These are phyloP conservation scores for Neonectria magnoliae DNA, from an alignment of 2,329 filamentous ascomycete genomes.

Conservation along the genomic window DNA sequence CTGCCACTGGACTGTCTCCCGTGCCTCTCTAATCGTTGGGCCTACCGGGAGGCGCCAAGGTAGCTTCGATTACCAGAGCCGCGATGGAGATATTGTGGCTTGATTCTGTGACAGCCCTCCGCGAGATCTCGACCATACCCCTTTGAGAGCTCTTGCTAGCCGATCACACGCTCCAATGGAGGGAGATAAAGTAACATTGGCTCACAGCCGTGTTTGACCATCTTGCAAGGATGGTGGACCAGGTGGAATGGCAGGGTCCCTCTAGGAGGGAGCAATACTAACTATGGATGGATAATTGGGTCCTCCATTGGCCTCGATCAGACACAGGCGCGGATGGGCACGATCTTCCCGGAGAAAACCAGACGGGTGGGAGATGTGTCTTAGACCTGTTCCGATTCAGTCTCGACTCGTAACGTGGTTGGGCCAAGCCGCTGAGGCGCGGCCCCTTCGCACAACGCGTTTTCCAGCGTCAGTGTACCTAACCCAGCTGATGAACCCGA, in stretches of 20 bases:
- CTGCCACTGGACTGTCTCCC: conserved; percentile 18
- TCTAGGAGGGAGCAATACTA: not conserved
- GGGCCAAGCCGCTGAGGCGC: conserved; percentile 5
- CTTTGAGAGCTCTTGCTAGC: not conserved
- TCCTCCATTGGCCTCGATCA: conserved; percentile 10
- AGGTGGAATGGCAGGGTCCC: conserved; percentile 9
- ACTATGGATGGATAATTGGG: not conserved
- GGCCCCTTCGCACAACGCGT: not conserved
- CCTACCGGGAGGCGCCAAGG: conserved; percentile 21
- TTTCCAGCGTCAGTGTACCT: conserved; percentile 6
- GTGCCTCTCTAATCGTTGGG: conserved; percentile 19
- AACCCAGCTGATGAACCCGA: conserved; percentile 13
- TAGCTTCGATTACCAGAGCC: conserved; percentile 11
- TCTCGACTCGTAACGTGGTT: conserved; percentile 13
- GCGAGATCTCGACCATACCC: not conserved
- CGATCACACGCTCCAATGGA: not conserved
- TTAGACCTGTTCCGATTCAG: conserved; percentile 24
- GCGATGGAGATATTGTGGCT: conserved; percentile 20
- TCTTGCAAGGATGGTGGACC: conserved; percentile 24
- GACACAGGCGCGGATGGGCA: conserved; percentile 17
- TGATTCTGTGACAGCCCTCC: conserved; percentile 1
- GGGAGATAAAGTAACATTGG: conserved; percentile 13
- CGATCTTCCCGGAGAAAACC: conserved; percentile 30
- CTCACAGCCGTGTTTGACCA: conserved; percentile 24
- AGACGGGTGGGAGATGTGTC: conserved; percentile 28